Evolutionary conservation across 345 rosid species (phyloP).

Genomic region (Populus euphratica): DNA sequence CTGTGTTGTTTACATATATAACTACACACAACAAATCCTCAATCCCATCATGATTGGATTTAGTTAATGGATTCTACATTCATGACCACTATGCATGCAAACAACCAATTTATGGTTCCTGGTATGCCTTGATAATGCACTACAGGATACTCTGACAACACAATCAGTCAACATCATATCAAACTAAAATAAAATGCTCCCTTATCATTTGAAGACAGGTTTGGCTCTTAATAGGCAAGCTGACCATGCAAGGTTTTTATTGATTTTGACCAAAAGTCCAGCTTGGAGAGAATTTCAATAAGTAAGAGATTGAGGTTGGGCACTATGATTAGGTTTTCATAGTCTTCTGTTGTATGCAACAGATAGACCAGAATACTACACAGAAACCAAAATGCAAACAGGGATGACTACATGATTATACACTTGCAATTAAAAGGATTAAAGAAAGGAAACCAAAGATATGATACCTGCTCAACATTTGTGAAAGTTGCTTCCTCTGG

Average conservation of each 20-base stretch:
- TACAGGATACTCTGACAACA: background rate
- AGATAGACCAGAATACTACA: background rate
- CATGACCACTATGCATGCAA: background rate
- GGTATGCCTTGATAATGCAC: background rate
- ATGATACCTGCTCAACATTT: slow-evolving; percentile 63
- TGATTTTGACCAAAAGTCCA: background rate
- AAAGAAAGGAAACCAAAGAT: background rate
- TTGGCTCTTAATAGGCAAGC: background rate
- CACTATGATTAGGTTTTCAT: background rate
- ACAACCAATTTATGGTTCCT: background rate
- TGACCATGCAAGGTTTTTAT: background rate
- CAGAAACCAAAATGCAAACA: background rate
- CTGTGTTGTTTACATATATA: background rate
- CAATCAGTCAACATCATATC: background rate
- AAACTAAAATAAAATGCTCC: background rate
- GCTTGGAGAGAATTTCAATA: background rate
- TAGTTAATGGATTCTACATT: background rate
- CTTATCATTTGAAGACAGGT: background rate
- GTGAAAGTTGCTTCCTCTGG: slow-evolving; percentile 74
- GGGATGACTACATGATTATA: background rate
- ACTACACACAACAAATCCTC: background rate
- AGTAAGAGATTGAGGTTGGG: background rate
- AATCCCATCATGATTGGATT: background rate
- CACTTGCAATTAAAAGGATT: background rate
- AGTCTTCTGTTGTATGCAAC: background rate